A percentile compares a stretch with the other conserved stretches of the same genome.
Conservation (phyloP, 129 eudicot species). For the Flaveria robusta region DNA sequence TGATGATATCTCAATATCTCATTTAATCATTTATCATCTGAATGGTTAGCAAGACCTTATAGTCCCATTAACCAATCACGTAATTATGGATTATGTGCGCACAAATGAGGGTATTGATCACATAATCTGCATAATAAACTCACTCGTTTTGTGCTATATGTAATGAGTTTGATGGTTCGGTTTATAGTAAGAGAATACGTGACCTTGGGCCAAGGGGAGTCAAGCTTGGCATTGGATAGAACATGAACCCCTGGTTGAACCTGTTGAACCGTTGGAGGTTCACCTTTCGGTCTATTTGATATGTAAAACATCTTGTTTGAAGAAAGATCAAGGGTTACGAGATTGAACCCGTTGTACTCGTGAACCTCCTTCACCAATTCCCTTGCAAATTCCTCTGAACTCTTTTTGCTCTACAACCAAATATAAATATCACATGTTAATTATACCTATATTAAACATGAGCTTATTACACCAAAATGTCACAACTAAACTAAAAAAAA, state of each 20-base stretch:
- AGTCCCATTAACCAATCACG: background rate
- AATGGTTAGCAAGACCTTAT: background rate
- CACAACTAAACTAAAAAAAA: too few relatives aligned
- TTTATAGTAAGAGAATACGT: background rate
- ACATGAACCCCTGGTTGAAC: constrained; percentile 76
- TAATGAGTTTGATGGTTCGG: background rate
- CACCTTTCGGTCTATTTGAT: constrained; percentile 69
- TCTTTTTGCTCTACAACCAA: constrained; percentile 53
- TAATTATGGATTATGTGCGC: background rate
- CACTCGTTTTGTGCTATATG: background rate
- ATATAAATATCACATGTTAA: background rate
- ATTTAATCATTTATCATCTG: background rate
- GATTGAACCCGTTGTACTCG: constrained; percentile 73
- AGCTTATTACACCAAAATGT: background rate
- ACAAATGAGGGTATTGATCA: background rate
- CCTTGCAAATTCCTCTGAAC: constrained; percentile 68
- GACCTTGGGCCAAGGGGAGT: constrained; percentile 91
- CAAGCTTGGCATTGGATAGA: constrained; percentile 62
- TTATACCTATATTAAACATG: background rate
- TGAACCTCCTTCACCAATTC: constrained; percentile 65
- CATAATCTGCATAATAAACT: too few relatives aligned
- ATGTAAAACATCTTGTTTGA: constrained; percentile 71
- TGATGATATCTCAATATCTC: background rate
- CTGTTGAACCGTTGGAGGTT: constrained; percentile 49
- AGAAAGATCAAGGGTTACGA: constrained; percentile 59